phyloP scores from a whole-genome alignment of 176 grass and related monocot genomes.

The Oropetium thomaeum region DNA sequence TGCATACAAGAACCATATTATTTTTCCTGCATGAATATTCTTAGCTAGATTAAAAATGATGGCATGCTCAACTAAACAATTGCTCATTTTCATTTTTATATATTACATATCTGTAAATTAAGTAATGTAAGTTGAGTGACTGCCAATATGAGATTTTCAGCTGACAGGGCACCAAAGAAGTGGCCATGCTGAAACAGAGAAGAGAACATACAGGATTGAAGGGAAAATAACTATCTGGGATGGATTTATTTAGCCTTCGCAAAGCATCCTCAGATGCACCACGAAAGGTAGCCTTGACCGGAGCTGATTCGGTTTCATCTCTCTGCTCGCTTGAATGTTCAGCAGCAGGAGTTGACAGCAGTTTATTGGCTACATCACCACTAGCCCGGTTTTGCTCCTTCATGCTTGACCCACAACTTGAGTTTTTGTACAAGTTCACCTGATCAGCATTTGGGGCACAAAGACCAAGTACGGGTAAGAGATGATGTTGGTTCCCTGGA shows the following conservation, averaged over 20 bases:
- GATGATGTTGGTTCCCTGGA: conserved; percentile 54
- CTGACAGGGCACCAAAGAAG: neutral
- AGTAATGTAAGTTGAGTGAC: neutral
- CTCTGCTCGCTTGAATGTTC: conserved; percentile 38
- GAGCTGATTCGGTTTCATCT: conserved; percentile 37
- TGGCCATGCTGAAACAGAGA: conserved; percentile 12
- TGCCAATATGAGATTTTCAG: conserved; percentile 1
- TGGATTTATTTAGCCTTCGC: conserved; percentile 59
- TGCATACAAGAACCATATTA: conserved; percentile 42
- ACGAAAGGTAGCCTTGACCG: conserved; percentile 34
- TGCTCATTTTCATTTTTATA: neutral
- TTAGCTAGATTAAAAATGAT: conserved; percentile 13
- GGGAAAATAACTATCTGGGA: conserved; percentile 83
- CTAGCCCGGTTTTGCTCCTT: conserved; percentile 52
- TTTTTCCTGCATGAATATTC: conserved; percentile 4
- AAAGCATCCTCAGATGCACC: conserved; percentile 52
- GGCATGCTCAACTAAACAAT: conserved; percentile 15
- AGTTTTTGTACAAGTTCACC: conserved; percentile 48
- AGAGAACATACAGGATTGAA: conserved; percentile 68
- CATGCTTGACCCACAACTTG: conserved; percentile 29
- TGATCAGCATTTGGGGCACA: conserved; percentile 92
- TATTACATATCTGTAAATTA: neutral
- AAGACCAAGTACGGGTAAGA: conserved; percentile 88
- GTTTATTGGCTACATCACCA: conserved; percentile 37
- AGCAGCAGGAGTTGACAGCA: conserved; percentile 19